Evolutionary conservation across 441 rosid genomes (phyloP).

Genomic region (Euphorbia corollata): DNA sequence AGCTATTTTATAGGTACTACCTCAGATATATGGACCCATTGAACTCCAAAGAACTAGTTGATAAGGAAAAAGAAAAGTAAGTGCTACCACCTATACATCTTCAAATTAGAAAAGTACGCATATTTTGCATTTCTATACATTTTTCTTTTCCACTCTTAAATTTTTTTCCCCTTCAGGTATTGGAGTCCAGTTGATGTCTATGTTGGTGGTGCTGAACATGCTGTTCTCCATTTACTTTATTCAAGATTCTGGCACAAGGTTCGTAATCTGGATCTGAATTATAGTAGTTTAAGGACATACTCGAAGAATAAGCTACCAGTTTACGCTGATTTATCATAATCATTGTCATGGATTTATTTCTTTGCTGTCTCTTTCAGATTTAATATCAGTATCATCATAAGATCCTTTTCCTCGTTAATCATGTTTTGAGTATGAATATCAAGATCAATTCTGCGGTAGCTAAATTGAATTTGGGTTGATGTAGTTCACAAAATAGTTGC

Average conservation of each 20-base stretch:
- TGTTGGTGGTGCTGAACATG: constrained; percentile 98
- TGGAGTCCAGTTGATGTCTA: constrained; percentile 97
- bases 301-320: neutral
- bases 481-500: too few species aligned
- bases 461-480: neutral
- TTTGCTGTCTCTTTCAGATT: neutral
- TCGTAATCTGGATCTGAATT: constrained; percentile 15
- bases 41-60: constrained; percentile 67
- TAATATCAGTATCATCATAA: neutral
- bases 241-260: constrained; percentile 99
- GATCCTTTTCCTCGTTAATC: neutral
- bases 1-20: constrained; percentile 60
- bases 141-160: constrained; percentile 6
- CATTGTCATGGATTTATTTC: neutral
- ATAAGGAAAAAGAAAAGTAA: constrained; percentile 75
- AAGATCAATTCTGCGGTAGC: neutral
- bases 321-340: neutral
- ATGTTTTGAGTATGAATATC: constrained; percentile 1
- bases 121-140: neutral
- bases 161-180: constrained; percentile 41
- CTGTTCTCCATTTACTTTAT: constrained; percentile 91
- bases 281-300: neutral
- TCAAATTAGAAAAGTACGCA: neutral
- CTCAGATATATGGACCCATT: constrained; percentile 93
- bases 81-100: constrained; percentile 11